These are phyloP conservation scores for Cutaneotrichosporon sp. DNA, from an alignment of 1,284 basidiomycete genomes.

Conservation along the genomic window DNA sequence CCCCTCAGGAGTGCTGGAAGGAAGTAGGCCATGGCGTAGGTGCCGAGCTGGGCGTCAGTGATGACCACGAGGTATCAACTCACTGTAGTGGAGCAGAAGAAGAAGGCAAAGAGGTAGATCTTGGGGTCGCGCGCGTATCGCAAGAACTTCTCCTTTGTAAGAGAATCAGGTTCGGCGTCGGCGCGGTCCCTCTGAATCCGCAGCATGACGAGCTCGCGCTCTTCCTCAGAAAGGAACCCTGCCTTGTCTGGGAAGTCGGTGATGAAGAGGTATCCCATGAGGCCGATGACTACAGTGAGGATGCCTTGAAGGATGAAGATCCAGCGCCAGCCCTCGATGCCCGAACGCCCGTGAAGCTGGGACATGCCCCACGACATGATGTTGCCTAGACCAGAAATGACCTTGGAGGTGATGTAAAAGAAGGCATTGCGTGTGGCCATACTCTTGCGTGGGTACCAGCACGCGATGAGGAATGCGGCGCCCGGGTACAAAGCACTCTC, in stretches of 20 bases:
- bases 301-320: slow-evolving; percentile 15
- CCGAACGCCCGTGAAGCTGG: slow-evolving; percentile 6
- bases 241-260: slow-evolving; percentile 19
- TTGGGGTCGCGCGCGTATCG: slow-evolving; percentile 45
- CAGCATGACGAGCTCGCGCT: slow-evolving; percentile 8
- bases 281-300: slow-evolving; percentile 11
- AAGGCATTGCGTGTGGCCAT: slow-evolving; percentile 40
- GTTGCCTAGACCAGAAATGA: slow-evolving; percentile 16
- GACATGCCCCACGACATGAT: slow-evolving; percentile 10
- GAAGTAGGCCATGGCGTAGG: slow-evolving; percentile 40
- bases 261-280: slow-evolving; percentile 4
- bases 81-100: slow-evolving; percentile 37
- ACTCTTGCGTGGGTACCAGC: slow-evolving; percentile 50
- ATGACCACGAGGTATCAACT: no score
- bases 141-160: slow-evolving; percentile 40
- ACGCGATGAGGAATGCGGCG: slow-evolving; percentile 45
- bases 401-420: slow-evolving; percentile 46
- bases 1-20: slow-evolving; percentile 48
- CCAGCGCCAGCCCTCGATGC: slow-evolving; percentile 15
- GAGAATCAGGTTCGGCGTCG: slow-evolving; percentile 46
- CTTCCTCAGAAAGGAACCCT: slow-evolving; percentile 8
- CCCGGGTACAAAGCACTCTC: slow-evolving; percentile 44
- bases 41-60: not conserved
- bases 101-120: slow-evolving; percentile 49
- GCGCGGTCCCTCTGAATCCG: slow-evolving; percentile 21